Percentiles rank a stretch among this genome's conserved stretches.
Evolutionary conservation across 2,329 filamentous ascomycete genomes (phyloP).

Genomic region (Blastomyces gilchristii): DNA sequence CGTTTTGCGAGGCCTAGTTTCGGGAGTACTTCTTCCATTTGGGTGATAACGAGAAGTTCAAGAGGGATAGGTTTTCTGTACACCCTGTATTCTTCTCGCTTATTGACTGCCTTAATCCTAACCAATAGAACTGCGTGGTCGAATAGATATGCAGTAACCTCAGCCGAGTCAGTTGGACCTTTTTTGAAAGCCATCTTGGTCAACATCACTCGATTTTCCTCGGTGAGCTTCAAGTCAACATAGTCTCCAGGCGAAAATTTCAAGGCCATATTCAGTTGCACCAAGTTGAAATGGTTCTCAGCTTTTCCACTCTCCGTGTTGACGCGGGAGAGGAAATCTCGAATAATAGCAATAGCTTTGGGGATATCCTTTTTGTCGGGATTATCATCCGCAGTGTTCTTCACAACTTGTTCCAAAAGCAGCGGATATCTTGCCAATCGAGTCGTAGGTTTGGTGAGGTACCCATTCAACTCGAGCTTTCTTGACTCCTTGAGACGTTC

Average conservation of each 20-base stretch:
- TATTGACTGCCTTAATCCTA: slow-evolving; percentile 81
- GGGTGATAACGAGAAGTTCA: slow-evolving; percentile 82
- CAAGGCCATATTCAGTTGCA: slow-evolving; percentile 81
- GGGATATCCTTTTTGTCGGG: slow-evolving; percentile 88
- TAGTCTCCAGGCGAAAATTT: slow-evolving; percentile 83
- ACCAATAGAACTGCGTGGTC: slow-evolving; percentile 92
- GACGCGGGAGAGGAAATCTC: slow-evolving; percentile 75
- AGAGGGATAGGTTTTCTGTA: slow-evolving; percentile 92
- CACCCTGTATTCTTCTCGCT: slow-evolving; percentile 87
- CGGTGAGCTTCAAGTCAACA: slow-evolving; percentile 87
- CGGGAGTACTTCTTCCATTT: slow-evolving; percentile 95
- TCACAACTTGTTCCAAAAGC: slow-evolving; percentile 79
- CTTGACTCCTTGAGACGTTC: slow-evolving; percentile 92
- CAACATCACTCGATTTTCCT: slow-evolving; percentile 83
- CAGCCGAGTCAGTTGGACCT: slow-evolving; percentile 71
- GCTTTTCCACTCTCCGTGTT: slow-evolving; percentile 94
- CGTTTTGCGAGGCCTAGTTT: slow-evolving; percentile 70
- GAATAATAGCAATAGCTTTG: slow-evolving; percentile 75
- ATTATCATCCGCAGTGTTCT: slow-evolving; percentile 80
- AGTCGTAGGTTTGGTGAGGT: slow-evolving; percentile 94
- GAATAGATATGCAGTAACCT: slow-evolving; percentile 91
- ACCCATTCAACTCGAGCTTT: slow-evolving; percentile 94
- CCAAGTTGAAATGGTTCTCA: slow-evolving; percentile 93
- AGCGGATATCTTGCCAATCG: slow-evolving; percentile 88
- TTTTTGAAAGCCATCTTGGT: slow-evolving; percentile 95